These are phyloP conservation scores for Cyclotella sp. DNA, from an alignment of 108 stramenopile genomes.

Conservation along the genomic window DNA sequence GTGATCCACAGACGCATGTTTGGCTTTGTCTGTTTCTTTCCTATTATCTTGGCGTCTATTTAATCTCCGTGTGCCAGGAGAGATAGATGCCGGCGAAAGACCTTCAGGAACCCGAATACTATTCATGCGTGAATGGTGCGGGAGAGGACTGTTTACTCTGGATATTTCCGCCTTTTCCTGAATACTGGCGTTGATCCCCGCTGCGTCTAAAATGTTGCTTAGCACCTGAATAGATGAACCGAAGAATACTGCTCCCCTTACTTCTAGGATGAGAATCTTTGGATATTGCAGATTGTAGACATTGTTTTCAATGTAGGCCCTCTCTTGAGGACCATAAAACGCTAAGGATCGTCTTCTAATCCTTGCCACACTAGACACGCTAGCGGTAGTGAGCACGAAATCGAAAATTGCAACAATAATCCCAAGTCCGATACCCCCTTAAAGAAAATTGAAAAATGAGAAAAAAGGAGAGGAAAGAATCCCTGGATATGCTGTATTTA, in stretches of 20 bases:
- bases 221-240: slow-evolving; percentile 75
- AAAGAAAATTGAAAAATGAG: neutral
- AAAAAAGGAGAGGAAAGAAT: neutral
- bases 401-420: slow-evolving; percentile 74
- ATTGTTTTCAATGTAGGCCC: slow-evolving; percentile 66
- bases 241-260: slow-evolving; percentile 82
- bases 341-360: slow-evolving; percentile 78
- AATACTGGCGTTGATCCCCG: slow-evolving; percentile 47
- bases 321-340: slow-evolving; percentile 72
- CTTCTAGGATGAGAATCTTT: slow-evolving; percentile 74
- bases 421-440: slow-evolving; percentile 44
- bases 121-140: slow-evolving; percentile 39
- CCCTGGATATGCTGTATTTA: neutral
- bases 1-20: too few relatives aligned
- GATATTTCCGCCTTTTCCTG: slow-evolving; percentile 55
- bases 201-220: slow-evolving; percentile 62
- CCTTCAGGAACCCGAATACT: slow-evolving; percentile 32
- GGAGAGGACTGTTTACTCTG: slow-evolving; percentile 39
- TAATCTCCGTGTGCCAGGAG: slow-evolving; percentile 15
- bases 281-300: slow-evolving; percentile 63
- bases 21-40: neutral
- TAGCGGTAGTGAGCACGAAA: slow-evolving; percentile 77
- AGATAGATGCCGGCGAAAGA: slow-evolving; percentile 25
- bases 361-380: slow-evolving; percentile 53
- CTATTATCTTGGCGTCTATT: slow-evolving; percentile 19